Percentiles rank a stretch among this genome's conserved stretches.
phyloP scores from a whole-genome alignment of 345 rosid species.

The Ailanthus altissimus region DNA sequence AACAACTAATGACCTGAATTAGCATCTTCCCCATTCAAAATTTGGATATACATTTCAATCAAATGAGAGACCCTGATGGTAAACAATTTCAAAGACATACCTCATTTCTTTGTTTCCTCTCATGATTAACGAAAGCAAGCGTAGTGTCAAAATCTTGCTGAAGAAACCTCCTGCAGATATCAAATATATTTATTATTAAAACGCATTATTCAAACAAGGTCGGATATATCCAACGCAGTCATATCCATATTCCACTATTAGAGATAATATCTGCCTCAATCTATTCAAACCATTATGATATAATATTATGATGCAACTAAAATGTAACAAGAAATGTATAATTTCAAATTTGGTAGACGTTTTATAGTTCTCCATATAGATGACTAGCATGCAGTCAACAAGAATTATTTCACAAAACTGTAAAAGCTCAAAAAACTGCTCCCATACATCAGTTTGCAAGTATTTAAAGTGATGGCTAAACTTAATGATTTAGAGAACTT shows the following conservation, averaged over 20 bases:
- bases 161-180: conserved; percentile 74
- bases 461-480: background rate
- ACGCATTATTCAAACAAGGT: background rate
- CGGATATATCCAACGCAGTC: background rate
- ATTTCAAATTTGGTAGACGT: background rate
- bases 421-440: background rate
- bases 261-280: too few relatives aligned
- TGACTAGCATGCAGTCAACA: background rate
- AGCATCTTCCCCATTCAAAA: background rate
- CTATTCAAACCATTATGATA: background rate
- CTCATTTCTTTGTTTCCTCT: conserved; percentile 88
- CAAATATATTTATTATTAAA: conserved; percentile 11
- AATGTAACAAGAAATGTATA: background rate
- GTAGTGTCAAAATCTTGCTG: conserved; percentile 93
- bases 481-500: background rate
- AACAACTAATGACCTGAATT: background rate
- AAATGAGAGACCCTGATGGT: conserved; percentile 2
- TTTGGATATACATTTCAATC: background rate
- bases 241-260: background rate
- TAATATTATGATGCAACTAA: background rate
- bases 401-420: background rate
- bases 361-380: background rate
- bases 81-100: conserved; percentile 33
- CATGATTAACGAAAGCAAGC: conserved; percentile 85
- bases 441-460: background rate